These are phyloP conservation scores for Chlamydomonas sphaeroides DNA, from an alignment of 139 green algal genomes.

Conservation along the genomic window DNA sequence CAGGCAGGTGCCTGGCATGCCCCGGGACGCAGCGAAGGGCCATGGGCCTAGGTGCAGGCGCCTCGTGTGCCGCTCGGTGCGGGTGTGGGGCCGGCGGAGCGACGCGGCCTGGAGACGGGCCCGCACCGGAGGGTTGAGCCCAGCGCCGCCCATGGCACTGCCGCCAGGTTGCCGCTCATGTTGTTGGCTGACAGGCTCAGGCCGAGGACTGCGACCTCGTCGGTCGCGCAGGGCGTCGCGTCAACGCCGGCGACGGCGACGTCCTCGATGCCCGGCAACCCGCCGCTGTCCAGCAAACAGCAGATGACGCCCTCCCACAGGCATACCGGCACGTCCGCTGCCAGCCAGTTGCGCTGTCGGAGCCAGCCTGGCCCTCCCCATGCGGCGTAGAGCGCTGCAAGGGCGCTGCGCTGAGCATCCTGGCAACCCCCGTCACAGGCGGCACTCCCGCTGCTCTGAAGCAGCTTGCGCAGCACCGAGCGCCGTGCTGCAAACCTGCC, in stretches of 20 bases:
- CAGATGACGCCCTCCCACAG: conserved; percentile 1
- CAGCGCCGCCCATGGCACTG: not conserved
- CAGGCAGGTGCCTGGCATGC: not conserved
- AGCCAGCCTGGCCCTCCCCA: not conserved
- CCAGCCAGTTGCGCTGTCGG: not conserved
- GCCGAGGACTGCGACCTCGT: not conserved
- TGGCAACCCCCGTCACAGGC: not conserved
- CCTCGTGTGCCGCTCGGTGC: too few species aligned
- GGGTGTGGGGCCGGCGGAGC: too few species aligned
- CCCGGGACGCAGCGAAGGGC: too few species aligned
- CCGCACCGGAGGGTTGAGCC: conserved; percentile 10
- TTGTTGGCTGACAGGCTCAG: conserved; percentile 19
- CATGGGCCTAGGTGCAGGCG: not conserved
- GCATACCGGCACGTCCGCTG: not conserved
- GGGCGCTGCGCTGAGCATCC: not conserved
- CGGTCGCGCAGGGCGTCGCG: not conserved
- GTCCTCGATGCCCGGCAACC: not conserved
- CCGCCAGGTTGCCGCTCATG: conserved; percentile 4
- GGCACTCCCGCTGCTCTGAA: too few species aligned
- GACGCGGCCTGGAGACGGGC: too few species aligned
- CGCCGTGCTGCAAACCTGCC: too few species aligned
- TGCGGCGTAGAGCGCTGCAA: not conserved
- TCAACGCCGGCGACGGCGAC: not conserved
- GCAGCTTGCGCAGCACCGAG: too few species aligned
- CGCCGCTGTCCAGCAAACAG: not conserved